Evolutionary conservation across 2,329 filamentous ascomycete genomes (phyloP), one percentile per base, ranked within the genome.

Genomic region (Fusarium sp.): DNA sequence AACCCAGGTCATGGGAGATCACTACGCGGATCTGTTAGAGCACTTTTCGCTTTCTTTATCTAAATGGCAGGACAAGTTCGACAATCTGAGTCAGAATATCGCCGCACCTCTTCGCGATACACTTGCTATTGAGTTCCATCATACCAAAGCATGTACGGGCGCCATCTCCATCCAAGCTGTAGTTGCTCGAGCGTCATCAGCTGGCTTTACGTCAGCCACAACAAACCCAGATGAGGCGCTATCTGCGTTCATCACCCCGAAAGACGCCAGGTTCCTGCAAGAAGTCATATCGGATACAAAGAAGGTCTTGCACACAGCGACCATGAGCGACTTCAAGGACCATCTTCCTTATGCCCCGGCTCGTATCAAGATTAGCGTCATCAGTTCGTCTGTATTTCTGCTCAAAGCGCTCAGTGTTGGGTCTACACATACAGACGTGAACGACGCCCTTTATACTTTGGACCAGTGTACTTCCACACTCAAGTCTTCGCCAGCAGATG

Each of bases 121-220:
- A 2, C 54, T 74, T 1, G 48, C 60, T 3, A 59, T 74, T 7
- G 72, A 74, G 24, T 70, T 69, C 18, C 62, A 74, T 14, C 65
- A 74, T 24, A 63, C 68, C 13, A 74, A 68, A 42, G 67, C 72
- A 12, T 74, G 68, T 20, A 70, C 66, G 2, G 57, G 61, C 1
- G 72, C 72, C 2, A 61, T 74, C 6, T 71, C 72, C 1, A 70
- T 74, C 1, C 72, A 74, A 16, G 72, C 72, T 18, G 70, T 74
- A 14, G 60, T 74, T 6, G 49, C 57, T 10, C 44, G 72, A 25
- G 72, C 72, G 3, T 47, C 63, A 2, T 57, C 59, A 0, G 61
- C 61, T 7, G 66, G 61, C 2, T 49, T 68, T n/a, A 59, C 48
- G 9, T 4, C 56, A 13, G 18, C 49, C 2, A 58, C 44, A 6